Evolutionary conservation across 306 rosid genomes (phyloP), one percentile per base, ranked within the genome.

Genomic region (Rosa rugosa): DNA sequence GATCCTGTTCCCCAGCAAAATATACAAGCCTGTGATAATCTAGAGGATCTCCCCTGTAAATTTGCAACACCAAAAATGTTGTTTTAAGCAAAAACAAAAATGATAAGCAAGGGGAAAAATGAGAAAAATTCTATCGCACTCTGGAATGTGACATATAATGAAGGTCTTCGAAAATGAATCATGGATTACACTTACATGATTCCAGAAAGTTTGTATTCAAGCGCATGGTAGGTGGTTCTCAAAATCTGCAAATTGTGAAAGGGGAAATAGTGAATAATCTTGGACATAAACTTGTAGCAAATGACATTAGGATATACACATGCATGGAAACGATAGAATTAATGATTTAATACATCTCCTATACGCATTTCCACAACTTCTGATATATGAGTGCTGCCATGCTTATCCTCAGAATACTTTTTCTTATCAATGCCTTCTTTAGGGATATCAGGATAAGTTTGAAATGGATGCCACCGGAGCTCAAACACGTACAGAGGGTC

Each of bases 11-110:
- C 80, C 91, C 85, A 25, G 94, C 89, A 78, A 86, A 92, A 75
- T 86, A 86, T 81, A 94, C 80, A 83, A 94, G 97, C 87, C 97
- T 88, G 86, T 88, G 97, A 84, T 96, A 89, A 74, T 94, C 97
- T 41, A 92, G 54, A 75, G 97, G 88, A 83, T 88, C 90, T 82
- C 93, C 98, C 86, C 98, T 92, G 93, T 44, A 71, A n/a, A 81
- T 16, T 34, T 73, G 68, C 9, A 5, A 63, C 68, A 63, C 18
- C 42, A 65, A 31, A 31, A 69, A 76, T 72, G 74, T 79, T 62
- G 45, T 16, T 20, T 4, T 1, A 63, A 14, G 23, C 16, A 8
- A 49, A n/a, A 56, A 56, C 23, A 50, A 9, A 31, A n/a, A 16
- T 57, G 31, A 22, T 2, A 57, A 57, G 16, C 71, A 36, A 16